phyloP scores from a whole-genome alignment of 192 early-diverging fungal species.

The Gigaspora rosea region DNA sequence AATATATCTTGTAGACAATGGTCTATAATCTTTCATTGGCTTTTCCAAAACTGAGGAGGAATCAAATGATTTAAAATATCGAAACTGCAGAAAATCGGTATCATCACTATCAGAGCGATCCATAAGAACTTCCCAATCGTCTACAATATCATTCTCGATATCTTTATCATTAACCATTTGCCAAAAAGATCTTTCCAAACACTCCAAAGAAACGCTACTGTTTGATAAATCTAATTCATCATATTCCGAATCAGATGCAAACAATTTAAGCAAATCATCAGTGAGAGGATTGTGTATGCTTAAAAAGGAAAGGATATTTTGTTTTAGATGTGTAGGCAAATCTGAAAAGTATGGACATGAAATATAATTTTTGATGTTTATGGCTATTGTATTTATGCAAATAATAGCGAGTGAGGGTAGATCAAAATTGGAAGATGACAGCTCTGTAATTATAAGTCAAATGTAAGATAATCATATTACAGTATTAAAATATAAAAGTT shows the following conservation, averaged over 20 bases:
- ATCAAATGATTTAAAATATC: background rate
- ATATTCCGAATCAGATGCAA: slow-evolving; percentile 10
- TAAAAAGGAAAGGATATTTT: slow-evolving; percentile 11
- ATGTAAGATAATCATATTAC: background rate
- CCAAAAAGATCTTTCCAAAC: slow-evolving; percentile 25
- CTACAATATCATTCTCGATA: slow-evolving; percentile 19
- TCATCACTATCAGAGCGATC: slow-evolving; percentile 15
- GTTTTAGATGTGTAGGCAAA: slow-evolving; percentile 31
- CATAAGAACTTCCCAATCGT: slow-evolving; percentile 19
- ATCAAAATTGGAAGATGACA: background rate
- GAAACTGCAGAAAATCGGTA: slow-evolving; percentile 2
- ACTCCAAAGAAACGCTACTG: slow-evolving; percentile 18
- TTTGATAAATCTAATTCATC: slow-evolving; percentile 27
- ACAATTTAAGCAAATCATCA: slow-evolving; percentile 21
- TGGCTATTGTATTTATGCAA: slow-evolving; percentile 15
- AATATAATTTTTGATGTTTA: slow-evolving; percentile 17
- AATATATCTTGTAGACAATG: background rate
- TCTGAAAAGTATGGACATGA: slow-evolving; percentile 21
- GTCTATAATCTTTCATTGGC: background rate
- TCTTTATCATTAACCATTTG: slow-evolving; percentile 4
- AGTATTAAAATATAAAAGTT: too few species aligned
- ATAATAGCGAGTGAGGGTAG: background rate
- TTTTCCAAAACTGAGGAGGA: background rate
- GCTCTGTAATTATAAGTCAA: background rate
- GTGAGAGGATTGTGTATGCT: slow-evolving; percentile 18